Percentiles rank a stretch among this genome's conserved stretches.
Conservation (phyloP, 345 rosid species). For the Aquilaria malaccensis region DNA sequence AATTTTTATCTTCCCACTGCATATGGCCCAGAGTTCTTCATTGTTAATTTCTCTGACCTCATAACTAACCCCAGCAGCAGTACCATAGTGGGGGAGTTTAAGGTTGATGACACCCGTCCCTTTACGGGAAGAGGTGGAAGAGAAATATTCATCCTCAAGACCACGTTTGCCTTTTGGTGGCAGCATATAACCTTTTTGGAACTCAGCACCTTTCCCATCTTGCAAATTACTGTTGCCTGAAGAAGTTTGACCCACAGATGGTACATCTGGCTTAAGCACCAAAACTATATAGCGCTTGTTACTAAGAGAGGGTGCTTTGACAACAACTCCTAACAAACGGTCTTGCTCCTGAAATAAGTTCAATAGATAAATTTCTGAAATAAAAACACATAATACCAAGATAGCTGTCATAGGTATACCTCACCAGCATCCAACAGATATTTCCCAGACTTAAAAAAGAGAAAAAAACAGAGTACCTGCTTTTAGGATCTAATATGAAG, state of each 20-base stretch:
- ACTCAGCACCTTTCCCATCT: conserved; percentile 45
- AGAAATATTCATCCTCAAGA: conserved; percentile 49
- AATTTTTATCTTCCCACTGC: conserved; percentile 46
- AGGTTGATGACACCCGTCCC: conserved; percentile 57
- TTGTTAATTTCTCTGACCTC: conserved; percentile 77
- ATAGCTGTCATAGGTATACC: no score
- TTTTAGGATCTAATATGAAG: no score
- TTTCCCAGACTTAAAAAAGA: not conserved
- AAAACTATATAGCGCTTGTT: conserved; percentile 60
- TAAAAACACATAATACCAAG: no score
- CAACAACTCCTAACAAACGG: conserved; percentile 79
- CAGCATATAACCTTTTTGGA: conserved; percentile 49
- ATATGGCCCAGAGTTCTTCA: conserved; percentile 60
- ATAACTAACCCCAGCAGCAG: conserved; percentile 72
- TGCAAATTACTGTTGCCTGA: conserved; percentile 28
- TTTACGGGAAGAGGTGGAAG: conserved; percentile 48
- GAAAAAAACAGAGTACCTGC: no score
- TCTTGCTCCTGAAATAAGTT: conserved; percentile 53
- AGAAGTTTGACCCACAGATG: conserved; percentile 36
- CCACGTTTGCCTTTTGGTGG: conserved; percentile 73
- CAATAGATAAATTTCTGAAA: conserved; percentile 10
- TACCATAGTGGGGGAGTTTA: conserved; percentile 57
- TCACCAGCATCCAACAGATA: not conserved
- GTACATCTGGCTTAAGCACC: conserved; percentile 67
- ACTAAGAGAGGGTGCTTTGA: conserved; percentile 42